These are phyloP conservation scores for Danielozyma ontarioensis DNA, from an alignment of 805 yeast genomes.

Conservation along the genomic window DNA sequence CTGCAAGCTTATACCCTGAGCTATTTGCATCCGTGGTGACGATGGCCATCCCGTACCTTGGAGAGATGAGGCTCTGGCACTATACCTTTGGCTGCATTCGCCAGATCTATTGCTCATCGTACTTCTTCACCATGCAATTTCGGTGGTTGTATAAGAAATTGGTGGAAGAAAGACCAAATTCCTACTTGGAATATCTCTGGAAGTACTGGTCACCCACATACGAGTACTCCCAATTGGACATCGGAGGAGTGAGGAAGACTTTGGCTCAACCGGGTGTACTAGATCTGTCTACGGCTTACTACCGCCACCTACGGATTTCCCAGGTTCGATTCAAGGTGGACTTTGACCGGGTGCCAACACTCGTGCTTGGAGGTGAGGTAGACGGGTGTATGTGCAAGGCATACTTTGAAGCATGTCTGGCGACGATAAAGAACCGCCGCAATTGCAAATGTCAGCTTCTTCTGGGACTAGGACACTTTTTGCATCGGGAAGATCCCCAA, in stretches of 20 bases:
- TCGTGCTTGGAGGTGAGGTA: conserved; percentile 30
- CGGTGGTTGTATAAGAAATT: conserved; percentile 10
- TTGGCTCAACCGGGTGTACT: conserved; percentile 20
- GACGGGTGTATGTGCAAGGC: conserved; percentile 34
- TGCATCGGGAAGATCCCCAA: conserved; percentile 34
- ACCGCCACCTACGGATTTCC: conserved; percentile 20
- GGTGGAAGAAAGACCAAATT: too few relatives aligned
- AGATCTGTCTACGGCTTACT: conserved; percentile 35
- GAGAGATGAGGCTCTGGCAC: conserved; percentile 23
- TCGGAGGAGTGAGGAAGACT: conserved; percentile 23
- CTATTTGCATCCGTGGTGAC: conserved; percentile 26
- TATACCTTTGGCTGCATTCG: conserved; percentile 24
- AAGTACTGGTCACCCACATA: conserved; percentile 37
- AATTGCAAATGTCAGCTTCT: conserved; percentile 21
- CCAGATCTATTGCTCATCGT: conserved; percentile 30
- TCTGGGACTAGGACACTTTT: conserved; percentile 31
- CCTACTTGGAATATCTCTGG: conserved; percentile 31
- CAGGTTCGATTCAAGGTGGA: conserved; percentile 17
- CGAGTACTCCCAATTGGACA: conserved; percentile 20
- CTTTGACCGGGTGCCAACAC: conserved; percentile 31
- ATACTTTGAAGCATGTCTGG: conserved; percentile 21
- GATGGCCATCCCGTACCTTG: conserved; percentile 35
- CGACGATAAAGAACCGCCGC: conserved; percentile 9
- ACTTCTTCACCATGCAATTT: conserved; percentile 34
- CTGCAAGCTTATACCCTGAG: conserved; percentile 31